Percentiles rank a stretch among this genome's conserved stretches.
Evolutionary conservation across 805 yeast species (phyloP).

Genomic region (Candida ortonii): DNA sequence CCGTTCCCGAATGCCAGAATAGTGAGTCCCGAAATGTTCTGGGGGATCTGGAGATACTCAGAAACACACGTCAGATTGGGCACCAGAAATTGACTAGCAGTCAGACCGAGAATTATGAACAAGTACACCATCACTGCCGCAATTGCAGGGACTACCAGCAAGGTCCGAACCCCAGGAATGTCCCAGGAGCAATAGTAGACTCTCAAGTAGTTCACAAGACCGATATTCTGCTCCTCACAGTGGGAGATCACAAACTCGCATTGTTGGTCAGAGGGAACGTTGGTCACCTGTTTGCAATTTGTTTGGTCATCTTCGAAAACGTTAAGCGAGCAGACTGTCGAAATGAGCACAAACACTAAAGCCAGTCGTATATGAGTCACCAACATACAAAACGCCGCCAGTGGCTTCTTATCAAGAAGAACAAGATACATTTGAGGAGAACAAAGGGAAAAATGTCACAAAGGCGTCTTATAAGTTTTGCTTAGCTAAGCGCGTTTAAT

Average conservation of each 20-base stretch:
- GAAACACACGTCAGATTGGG: slow-evolving; percentile 79
- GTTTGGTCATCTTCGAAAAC: too few species aligned
- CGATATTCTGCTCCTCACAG: slow-evolving; percentile 29
- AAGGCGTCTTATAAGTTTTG: too few species aligned
- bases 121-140: slow-evolving; percentile 33
- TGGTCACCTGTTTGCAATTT: slow-evolving; percentile 22
- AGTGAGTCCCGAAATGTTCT: slow-evolving; percentile 83
- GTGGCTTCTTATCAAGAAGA: too few species aligned
- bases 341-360: too few species aligned
- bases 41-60: slow-evolving; percentile 60
- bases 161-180: slow-evolving; percentile 9
- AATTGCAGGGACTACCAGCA: slow-evolving; percentile 24
- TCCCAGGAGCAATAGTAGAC: slow-evolving; percentile 31
- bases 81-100: slow-evolving; percentile 81
- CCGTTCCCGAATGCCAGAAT: slow-evolving; percentile 90
- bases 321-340: too few species aligned
- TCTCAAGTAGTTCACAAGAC: slow-evolving; percentile 28
- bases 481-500: too few species aligned
- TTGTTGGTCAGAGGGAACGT: slow-evolving; percentile 23
- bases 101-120: slow-evolving; percentile 68
- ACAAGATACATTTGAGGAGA: too few species aligned
- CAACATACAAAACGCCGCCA: too few species aligned
- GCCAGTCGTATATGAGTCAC: too few species aligned
- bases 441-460: too few species aligned
- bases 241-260: slow-evolving; percentile 29